Base-by-base conservation (phyloP, 345 rosid species). In the Linum usitatissimum region DNA sequence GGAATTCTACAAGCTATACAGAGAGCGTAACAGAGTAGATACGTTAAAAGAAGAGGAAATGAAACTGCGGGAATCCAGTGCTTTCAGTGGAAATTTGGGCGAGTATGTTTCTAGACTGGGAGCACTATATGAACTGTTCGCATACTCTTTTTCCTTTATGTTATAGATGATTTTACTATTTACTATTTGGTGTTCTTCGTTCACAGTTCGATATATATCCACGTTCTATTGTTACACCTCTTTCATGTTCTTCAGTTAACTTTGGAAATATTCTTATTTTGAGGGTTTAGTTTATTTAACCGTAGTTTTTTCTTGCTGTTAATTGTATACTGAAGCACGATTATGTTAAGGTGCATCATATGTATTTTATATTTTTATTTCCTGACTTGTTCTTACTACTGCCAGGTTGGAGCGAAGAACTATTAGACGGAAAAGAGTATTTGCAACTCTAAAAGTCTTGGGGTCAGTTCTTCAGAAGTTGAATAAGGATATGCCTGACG, bases 401-500 rank as follows among this genome's bases (percentile, higher is more conserved):
- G 28, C 45, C 69, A 92, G 98, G 81, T 83, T 93, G 84, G 96
- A 93, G 78, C 77, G 80, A 60, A 90, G 78, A 76, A 86, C 87
- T 49, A 82, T 92, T 53, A 89, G 75, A 81, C 84, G 96, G 78
- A 90, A 93, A 72, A 79, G 81, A 69, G 90, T 89, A 51, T 90
- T 77, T 73, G 97, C 88, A 55, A 93, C 94, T 13, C 77, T 93
- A 39, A 87, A 77, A 77, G 95, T 93, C 72, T 65, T 93, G 54
- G 92, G 97, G 53, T 80, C 79, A 55, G 97, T 93, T 60, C 81
- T 93, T 78, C 83, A 72, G 81, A 87, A 93, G 78, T 71, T 93
- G 69, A 75, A 84, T 30, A 67, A 81, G 74, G 97, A 93, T 53
- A 78, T 90, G 51, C 99, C 99, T 45, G 91, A 81, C 64, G 99